Evolutionary conservation across 805 yeast species (phyloP).

Genomic region (Barnettozyma siamensis): DNA sequence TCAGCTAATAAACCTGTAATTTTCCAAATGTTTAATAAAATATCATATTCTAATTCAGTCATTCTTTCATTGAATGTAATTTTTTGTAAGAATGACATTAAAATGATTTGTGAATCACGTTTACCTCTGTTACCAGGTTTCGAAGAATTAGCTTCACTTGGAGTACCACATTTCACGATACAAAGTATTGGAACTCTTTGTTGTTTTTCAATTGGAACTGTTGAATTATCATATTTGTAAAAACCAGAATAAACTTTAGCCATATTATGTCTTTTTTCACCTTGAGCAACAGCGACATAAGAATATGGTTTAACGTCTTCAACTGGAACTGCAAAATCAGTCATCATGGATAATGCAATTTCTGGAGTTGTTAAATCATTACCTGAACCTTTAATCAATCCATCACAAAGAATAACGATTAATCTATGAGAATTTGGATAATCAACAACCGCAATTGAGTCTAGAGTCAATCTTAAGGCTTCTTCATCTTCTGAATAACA

Average conservation of each 20-base stretch:
- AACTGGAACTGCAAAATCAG: conserved; percentile 60
- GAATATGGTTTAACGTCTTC: conserved; percentile 80
- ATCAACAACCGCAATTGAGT: conserved; percentile 90
- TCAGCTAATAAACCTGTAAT: conserved; percentile 83
- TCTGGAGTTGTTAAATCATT: conserved; percentile 87
- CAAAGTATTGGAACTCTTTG: conserved; percentile 76
- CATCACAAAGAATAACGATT: conserved; percentile 84
- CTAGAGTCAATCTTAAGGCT: conserved; percentile 82
- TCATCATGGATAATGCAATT: conserved; percentile 81
- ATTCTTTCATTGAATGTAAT: conserved; percentile 89
- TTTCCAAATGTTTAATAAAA: conserved; percentile 69
- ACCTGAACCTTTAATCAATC: conserved; percentile 91
- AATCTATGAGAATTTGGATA: conserved; percentile 94
- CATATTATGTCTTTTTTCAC: conserved; percentile 93
- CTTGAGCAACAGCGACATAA: conserved; percentile 93
- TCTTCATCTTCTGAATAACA: conserved; percentile 92
- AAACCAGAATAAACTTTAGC: conserved; percentile 95
- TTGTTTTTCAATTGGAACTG: conserved; percentile 76
- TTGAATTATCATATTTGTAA: conserved; percentile 73
- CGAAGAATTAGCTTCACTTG: conserved; percentile 60
- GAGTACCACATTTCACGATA: conserved; percentile 85
- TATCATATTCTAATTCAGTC: conserved; percentile 83
- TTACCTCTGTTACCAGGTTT: conserved; percentile 95
- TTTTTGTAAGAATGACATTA: conserved; percentile 86
- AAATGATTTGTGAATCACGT: conserved; percentile 86